Conservation (phyloP, 257 asterid species). For the Thymus mandschuricus region DNA sequence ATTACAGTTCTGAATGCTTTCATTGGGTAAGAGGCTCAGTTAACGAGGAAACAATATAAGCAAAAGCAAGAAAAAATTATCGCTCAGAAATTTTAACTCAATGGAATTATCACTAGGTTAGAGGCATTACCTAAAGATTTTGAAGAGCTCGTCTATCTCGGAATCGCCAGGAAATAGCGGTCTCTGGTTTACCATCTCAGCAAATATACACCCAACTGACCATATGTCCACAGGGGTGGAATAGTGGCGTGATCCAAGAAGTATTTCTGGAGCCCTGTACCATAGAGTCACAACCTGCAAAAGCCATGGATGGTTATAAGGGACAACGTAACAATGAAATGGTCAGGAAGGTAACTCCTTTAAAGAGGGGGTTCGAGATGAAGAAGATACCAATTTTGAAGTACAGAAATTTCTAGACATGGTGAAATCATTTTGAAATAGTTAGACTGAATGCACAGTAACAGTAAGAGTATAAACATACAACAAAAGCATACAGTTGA, state of each 20-base stretch:
- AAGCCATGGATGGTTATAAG: constrained; percentile 18
- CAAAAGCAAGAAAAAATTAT: constrained; percentile 1
- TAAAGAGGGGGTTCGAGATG: constrained; percentile 14
- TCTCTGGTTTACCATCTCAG: constrained; percentile 88
- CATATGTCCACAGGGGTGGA: constrained; percentile 97
- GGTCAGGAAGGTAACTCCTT: constrained; percentile 15
- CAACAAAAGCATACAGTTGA: constrained; percentile 5
- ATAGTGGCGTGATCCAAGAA: constrained; percentile 93
- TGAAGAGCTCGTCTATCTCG: constrained; percentile 89
- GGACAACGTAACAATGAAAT: constrained; percentile 2
- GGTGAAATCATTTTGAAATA: constrained; percentile 1
- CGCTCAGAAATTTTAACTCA: constrained; percentile 1
- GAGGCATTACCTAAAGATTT: constrained; percentile 74
- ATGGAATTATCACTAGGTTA: constrained; percentile 11
- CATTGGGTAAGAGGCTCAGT: not conserved
- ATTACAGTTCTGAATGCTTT: constrained; percentile 47
- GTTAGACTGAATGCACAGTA: constrained; percentile 18
- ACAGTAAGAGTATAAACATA: constrained; percentile 19
- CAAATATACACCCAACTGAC: constrained; percentile 99
- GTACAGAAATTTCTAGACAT: constrained; percentile 9
- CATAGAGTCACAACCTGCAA: constrained; percentile 96
- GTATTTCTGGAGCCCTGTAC: constrained; percentile 99
- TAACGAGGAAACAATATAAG: not conserved
- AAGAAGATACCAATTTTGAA: constrained; percentile 7
- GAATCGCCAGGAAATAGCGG: constrained; percentile 98